Evolutionary conservation across 2,329 filamentous ascomycete species (phyloP).

Genomic region (Botrytis sinoallii): DNA sequence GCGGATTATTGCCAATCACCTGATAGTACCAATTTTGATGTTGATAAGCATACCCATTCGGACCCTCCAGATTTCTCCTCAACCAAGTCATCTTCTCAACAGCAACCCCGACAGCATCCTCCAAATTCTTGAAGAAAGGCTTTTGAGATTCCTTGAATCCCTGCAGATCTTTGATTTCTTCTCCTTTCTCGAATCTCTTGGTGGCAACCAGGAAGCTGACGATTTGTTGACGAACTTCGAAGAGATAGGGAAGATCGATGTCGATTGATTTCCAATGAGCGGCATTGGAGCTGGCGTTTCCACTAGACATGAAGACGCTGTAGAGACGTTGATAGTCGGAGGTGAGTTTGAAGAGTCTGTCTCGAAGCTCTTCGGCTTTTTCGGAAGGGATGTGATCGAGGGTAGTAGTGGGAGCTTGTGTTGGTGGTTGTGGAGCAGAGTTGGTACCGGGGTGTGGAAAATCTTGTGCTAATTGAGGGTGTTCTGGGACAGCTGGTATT

Average conservation of each 20-base stretch:
- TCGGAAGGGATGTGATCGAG: neutral
- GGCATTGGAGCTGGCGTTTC: neutral
- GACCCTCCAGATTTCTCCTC: neutral
- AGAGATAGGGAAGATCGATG: neutral
- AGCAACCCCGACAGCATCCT: neutral
- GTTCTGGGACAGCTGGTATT: no score
- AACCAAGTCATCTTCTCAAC: neutral
- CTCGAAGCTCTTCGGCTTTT: neutral
- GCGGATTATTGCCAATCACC: neutral
- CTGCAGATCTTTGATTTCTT: neutral
- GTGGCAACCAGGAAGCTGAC: neutral
- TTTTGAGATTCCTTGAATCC: neutral
- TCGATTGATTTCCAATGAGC: neutral
- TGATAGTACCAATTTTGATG: neutral
- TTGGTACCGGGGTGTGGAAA: neutral
- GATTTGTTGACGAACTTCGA: neutral
- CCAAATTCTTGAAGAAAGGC: neutral
- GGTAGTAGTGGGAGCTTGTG: neutral
- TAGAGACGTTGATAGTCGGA: neutral
- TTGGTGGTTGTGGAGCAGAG: neutral
- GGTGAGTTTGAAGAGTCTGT: neutral
- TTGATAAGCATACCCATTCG: neutral
- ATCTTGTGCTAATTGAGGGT: fast-evolving
- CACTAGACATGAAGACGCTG: neutral
- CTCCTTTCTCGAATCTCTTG: neutral